phyloP scores from a whole-genome alignment of 1,284 basidiomycete species.

The Ustilago tritici region DNA sequence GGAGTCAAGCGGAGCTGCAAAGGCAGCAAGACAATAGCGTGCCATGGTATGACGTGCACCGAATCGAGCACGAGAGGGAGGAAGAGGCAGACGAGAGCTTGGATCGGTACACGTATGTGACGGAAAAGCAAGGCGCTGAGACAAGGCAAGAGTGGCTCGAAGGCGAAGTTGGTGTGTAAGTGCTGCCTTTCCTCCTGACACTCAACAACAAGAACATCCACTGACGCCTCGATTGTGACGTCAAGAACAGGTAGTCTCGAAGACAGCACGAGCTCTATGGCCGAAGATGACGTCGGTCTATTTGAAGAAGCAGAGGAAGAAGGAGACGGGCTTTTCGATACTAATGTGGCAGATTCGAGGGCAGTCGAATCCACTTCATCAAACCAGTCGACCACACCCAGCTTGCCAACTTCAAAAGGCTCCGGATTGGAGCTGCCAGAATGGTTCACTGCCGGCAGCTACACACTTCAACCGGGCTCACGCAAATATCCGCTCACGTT shows the following conservation, averaged over 20 bases:
- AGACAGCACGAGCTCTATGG: not conserved
- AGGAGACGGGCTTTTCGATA: not conserved
- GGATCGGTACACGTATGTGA: conserved; percentile 53
- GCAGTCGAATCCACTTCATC: not conserved
- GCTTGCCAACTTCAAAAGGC: not conserved
- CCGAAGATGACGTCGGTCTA: conserved; percentile 6
- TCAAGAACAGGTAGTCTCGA: conserved; percentile 48
- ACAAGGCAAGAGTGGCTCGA: conserved; percentile 59
- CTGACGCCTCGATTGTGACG: conserved; percentile 2
- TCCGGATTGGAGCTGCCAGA: conserved; percentile 29
- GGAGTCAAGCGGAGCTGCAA: conserved; percentile 52
- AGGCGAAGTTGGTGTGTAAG: conserved; percentile 65
- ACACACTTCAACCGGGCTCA: conserved; percentile 48
- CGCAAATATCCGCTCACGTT: conserved; percentile 62
- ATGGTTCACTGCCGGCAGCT: conserved; percentile 58
- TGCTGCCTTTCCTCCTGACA: not conserved
- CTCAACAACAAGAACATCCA: not conserved
- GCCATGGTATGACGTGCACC: conserved; percentile 63
- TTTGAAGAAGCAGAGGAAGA: conserved; percentile 12
- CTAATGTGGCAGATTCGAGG: not conserved
- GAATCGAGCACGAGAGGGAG: conserved; percentile 62
- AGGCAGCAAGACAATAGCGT: conserved; percentile 38
- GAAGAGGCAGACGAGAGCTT: conserved; percentile 61
- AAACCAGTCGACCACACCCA: not conserved
- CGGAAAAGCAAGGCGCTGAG: conserved; percentile 47